These are phyloP conservation scores for Brasilioporus rufonigricans DNA, from an alignment of 768 basidiomycete genomes.

Conservation along the genomic window DNA sequence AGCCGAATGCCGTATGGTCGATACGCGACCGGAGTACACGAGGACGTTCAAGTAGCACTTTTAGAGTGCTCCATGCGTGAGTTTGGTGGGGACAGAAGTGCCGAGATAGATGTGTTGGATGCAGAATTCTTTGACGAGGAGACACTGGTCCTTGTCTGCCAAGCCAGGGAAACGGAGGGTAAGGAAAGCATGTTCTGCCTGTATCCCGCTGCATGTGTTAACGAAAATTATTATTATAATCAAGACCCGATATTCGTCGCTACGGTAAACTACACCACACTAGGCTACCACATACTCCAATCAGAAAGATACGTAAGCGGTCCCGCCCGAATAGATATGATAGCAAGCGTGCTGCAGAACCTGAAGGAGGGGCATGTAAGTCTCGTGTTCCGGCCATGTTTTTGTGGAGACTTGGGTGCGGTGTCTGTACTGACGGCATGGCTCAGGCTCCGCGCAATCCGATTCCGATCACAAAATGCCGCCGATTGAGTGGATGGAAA, in stretches of 20 bases:
- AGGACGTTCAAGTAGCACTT: conserved; percentile 45
- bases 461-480: conserved; percentile 55
- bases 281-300: conserved; percentile 56
- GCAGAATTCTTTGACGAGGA: conserved; percentile 81
- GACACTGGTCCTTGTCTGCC: conserved; percentile 62
- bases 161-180: conserved; percentile 48
- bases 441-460: conserved; percentile 47
- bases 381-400: conserved; percentile 31
- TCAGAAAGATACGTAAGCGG: conserved; percentile 50
- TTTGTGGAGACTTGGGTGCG: conserved; percentile 28
- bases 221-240: conserved; percentile 28
- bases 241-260: conserved; percentile 59
- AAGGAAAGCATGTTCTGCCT: conserved; percentile 30
- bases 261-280: conserved; percentile 58
- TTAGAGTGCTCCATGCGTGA: conserved; percentile 45
- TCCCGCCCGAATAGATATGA: conserved; percentile 63
- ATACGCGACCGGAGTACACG: conserved; percentile 36
- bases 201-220: conserved; percentile 20
- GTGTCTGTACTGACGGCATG: conserved; percentile 34
- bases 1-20: conserved; percentile 50
- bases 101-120: conserved; percentile 55
- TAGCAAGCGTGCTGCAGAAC: conserved; percentile 51
- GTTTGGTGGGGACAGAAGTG: conserved; percentile 31
- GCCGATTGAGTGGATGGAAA: conserved; percentile 52
- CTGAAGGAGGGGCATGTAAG: conserved; percentile 67